Base-by-base conservation (phyloP, 345 rosid species). In the Passiflora organensis region DNA sequence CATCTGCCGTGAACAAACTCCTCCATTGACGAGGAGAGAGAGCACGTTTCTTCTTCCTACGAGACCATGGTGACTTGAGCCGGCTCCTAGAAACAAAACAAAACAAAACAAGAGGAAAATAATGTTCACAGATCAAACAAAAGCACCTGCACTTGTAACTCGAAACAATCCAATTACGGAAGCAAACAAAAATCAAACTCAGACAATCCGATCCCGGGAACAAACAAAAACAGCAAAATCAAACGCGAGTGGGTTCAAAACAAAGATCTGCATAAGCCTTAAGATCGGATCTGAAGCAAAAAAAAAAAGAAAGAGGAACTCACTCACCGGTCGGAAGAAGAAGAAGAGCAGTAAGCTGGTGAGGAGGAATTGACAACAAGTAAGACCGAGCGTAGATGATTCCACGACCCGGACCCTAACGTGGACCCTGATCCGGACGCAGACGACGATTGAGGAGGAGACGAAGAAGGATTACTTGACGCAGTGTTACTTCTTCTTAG, bases 21-120 rank as follows among this genome's bases (percentile, higher is more conserved):
- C 59, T 80, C 99, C 99, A 93, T 60, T 80, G 95, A 38, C 63
- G 74, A 58, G 84, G 79, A 23, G 80, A 70, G 65, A 93, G 94
- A 0, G 76, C 81, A n/a, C 67, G 81, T 72, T 80, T 93, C 49
- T 83, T 76, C 73, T 78, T 89, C 54, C 82, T 73, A 16, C 85
- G 82, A 11, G 95, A 89, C 99, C 99, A 93, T 5, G 95, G 96
- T 4, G 99, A 93, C 52, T 85, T 86, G 13, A 76, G 81, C 36
- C 73, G 73, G 58, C 78, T 76, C 79, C 99, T 93, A 70, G 43
- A 15, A 41, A 4, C 9, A 3, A 0, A 41, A 41, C 43, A 41
- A 41, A 41, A 41, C n/a, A n/a, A n/a, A n/a, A 41, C 3, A 6
- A 41, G n/a, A 41, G n/a, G 13, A 11, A 41, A 41, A 4, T 15